phyloP scores from a whole-genome alignment of 1,284 basidiomycete species.

The Mycena sp. region DNA sequence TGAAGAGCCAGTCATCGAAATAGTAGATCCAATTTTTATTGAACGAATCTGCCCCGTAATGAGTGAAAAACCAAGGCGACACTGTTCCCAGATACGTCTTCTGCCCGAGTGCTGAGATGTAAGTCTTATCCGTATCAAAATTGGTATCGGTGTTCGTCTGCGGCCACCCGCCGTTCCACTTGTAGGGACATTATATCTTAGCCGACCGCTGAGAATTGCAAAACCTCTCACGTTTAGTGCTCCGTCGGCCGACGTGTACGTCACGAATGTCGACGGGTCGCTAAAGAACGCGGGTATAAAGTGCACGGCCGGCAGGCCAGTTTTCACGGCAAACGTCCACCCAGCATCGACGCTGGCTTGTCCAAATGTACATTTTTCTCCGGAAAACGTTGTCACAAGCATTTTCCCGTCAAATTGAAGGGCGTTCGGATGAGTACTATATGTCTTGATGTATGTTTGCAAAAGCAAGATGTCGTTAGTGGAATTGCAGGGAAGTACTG shows the following conservation, averaged over 20 bases:
- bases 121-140: conserved; percentile 41
- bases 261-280: conserved; percentile 38
- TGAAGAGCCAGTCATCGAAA: conserved; percentile 66
- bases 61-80: conserved; percentile 68
- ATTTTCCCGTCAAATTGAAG: conserved; percentile 51
- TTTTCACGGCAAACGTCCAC: conserved; percentile 45
- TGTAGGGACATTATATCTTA: conserved; percentile 15
- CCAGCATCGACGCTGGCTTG: conserved; percentile 40
- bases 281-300: conserved; percentile 52
- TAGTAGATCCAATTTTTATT: conserved; percentile 71
- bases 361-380: conserved; percentile 61
- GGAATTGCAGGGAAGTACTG: conserved; percentile 38
- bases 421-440: conserved; percentile 49
- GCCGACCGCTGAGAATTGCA: neutral
- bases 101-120: conserved; percentile 33
- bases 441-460: conserved; percentile 23
- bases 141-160: conserved; percentile 38
- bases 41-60: conserved; percentile 43
- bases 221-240: conserved; percentile 47
- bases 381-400: conserved; percentile 64
- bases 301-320: conserved; percentile 29
- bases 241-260: conserved; percentile 43
- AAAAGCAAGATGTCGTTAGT: conserved; percentile 29
- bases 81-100: conserved; percentile 48
- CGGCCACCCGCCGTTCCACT: conserved; percentile 54